A percentile compares a stretch with the other conserved stretches of the same genome.
Conservation (phyloP, 1,284 basidiomycete species). For the Taiwanofungus camphoratus region DNA sequence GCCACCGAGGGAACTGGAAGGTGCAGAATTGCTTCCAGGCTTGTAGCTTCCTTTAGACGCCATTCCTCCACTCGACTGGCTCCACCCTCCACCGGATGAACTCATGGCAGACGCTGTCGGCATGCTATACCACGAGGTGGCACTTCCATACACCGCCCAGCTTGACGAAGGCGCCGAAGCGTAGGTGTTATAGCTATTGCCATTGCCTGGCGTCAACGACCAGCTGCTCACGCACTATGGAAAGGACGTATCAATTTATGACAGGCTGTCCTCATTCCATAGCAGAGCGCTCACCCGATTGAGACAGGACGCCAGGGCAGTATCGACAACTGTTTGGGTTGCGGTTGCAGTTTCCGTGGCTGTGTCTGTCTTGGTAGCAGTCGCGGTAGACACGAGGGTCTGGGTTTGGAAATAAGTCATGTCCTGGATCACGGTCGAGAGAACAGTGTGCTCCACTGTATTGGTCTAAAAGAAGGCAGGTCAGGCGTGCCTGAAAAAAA, state of each 20-base stretch:
- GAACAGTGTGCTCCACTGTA: slow-evolving; percentile 49
- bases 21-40: too few species aligned
- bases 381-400: slow-evolving; percentile 40
- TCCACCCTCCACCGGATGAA: too few species aligned
- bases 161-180: slow-evolving; percentile 20
- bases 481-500: neutral
- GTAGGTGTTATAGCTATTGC: slow-evolving; percentile 48
- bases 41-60: too few species aligned
- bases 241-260: neutral
- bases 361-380: slow-evolving; percentile 17
- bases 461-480: slow-evolving; percentile 35
- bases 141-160: slow-evolving; percentile 2
- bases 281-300: slow-evolving; percentile 2
- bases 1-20: too few species aligned
- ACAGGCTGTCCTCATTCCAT: neutral
- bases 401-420: slow-evolving; percentile 31
- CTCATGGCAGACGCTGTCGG: neutral
- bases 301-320: slow-evolving; percentile 9
- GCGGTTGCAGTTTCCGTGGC: slow-evolving; percentile 24
- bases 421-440: slow-evolving; percentile 35
- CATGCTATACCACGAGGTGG: neutral
- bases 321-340: slow-evolving; percentile 22
- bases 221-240: slow-evolving; percentile 56
- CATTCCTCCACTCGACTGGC: too few species aligned
- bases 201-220: slow-evolving; percentile 46